Evolutionary conservation across 2,329 filamentous ascomycete genomes (phyloP), one percentile per base, ranked within the genome.

Genomic region (Ceratocystis cubensis): DNA sequence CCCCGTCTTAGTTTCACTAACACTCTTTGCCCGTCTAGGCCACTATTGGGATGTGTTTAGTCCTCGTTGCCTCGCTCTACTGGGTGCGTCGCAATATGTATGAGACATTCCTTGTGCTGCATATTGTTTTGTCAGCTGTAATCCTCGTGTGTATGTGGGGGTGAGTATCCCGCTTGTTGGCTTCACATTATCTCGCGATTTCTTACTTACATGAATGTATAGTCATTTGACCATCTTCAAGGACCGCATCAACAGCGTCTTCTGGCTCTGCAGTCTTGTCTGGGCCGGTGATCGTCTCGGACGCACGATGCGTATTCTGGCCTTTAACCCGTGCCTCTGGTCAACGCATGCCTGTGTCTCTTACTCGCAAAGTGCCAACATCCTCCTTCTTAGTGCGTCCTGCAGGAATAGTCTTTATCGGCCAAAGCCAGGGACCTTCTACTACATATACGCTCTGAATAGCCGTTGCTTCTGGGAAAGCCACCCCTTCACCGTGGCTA

Each of bases 11-110:
- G 3, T 8, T 7, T 1, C n/a, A 30, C 22, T 1, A 44, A 30
- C 25, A 30, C 44, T 8, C 17, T 46, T 30, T 33, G 15, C 15
- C 53, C 22, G 8, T 0, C 0, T 2, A 78, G 75, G 78, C 79
- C 0, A 79, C 75, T 0, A 70, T 79, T 1, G 66, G 74, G 50
- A 80, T 81, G 81, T 78, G 77, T 25, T 71, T 78, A 0, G 71
- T 81, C 0, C 66, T 82, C 0, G 73, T 73, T 0, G 76, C 80
- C 41, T 84, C 83, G 0, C 73, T 81, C 0, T 81, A 80, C 69
- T 80, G 77, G 71, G 74, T 84, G 20, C 77, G 82, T 0, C 76
- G 79, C 5, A 77, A 77, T 8, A 76, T 77, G n/a, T 86, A 84
- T 68, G 81, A 84, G 68, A 28, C 75, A 0, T 82, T 82, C 67